Evolutionary conservation across 2,329 filamentous ascomycete genomes (phyloP).

Genomic region (Curvularia spicifera): DNA sequence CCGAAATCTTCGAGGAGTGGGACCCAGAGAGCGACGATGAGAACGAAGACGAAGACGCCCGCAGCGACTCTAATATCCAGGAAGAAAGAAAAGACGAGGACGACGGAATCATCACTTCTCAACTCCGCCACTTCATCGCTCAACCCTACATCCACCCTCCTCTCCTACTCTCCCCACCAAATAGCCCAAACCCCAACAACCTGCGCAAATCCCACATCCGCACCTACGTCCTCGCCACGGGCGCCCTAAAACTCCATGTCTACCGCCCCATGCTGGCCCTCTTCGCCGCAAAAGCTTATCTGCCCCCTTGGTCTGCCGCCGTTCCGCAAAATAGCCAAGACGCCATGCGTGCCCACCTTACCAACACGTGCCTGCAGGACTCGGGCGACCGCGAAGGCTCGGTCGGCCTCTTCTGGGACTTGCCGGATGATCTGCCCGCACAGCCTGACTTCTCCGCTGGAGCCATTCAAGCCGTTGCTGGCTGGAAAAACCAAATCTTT

Average conservation of each 20-base stretch:
- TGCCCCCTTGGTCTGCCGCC: constrained; percentile 61
- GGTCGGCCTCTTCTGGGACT: constrained; percentile 76
- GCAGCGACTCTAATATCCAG: constrained; percentile 38
- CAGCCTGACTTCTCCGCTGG: constrained; percentile 26
- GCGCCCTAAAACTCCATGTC: constrained; percentile 80
- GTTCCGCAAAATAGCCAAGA: constrained; percentile 31
- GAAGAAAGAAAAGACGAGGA: constrained; percentile 43
- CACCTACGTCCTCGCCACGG: constrained; percentile 84
- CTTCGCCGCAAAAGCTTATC: constrained; percentile 80
- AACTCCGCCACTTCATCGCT: constrained; percentile 93
- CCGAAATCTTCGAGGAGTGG: constrained; percentile 89
- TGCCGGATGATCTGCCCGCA: constrained; percentile 53
- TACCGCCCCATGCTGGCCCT: constrained; percentile 92
- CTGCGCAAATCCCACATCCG: constrained; percentile 91
- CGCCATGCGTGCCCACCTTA: constrained; percentile 77
- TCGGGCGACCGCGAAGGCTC: constrained; percentile 63
- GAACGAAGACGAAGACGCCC: constrained; percentile 54
- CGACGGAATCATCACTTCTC: constrained; percentile 76
- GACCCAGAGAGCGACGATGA: constrained; percentile 74
- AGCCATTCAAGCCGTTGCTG: background rate
- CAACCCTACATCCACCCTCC: constrained; percentile 94
- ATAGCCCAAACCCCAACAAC: constrained; percentile 8
- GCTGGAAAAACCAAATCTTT: constrained; percentile 69
- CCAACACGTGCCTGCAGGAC: constrained; percentile 91
- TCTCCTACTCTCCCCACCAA: constrained; percentile 66